phyloP scores from a whole-genome alignment of 139 green algal species.

The Chlamydomonas incerta region DNA sequence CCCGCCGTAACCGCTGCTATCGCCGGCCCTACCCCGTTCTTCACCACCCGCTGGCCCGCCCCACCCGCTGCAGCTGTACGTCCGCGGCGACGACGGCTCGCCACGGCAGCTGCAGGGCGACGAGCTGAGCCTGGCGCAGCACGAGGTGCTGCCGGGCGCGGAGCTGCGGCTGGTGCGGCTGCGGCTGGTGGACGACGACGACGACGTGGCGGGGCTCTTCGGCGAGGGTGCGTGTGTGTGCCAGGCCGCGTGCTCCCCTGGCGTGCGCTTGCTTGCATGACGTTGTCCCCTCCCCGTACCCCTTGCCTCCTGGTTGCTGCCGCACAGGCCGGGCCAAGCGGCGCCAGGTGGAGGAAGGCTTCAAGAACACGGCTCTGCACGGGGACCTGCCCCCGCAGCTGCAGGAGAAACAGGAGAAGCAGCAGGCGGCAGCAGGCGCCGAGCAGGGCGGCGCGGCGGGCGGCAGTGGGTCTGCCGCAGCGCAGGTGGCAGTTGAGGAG shows the following conservation, averaged over 20 bases:
- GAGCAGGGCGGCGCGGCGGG: too few relatives aligned
- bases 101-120: conserved; percentile 32
- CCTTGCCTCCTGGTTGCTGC: too few relatives aligned
- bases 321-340: conserved; percentile 8
- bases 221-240: conserved; percentile 19
- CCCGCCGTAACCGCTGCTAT: too few relatives aligned
- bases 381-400: conserved; percentile 2
- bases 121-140: conserved; percentile 39
- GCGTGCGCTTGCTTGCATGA: not conserved
- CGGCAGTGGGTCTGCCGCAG: too few relatives aligned
- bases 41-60: too few relatives aligned
- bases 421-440: not conserved
- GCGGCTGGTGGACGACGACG: conserved; percentile 47
- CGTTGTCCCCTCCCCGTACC: too few relatives aligned
- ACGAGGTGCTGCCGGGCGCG: conserved; percentile 67
- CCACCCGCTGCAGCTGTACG: too few relatives aligned
- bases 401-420: not conserved
- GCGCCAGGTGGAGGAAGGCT: conserved; percentile 55
- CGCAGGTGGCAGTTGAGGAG: too few relatives aligned
- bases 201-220: conserved; percentile 56
- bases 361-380: conserved; percentile 58
- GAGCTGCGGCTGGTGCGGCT: conserved; percentile 58
- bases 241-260: not conserved
- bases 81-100: conserved; percentile 39
- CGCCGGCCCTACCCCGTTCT: too few relatives aligned